Evolutionary conservation across 2,329 filamentous ascomycete genomes (phyloP), one percentile per base, ranked within the genome.

Genomic region (Monilinia polystroma): DNA sequence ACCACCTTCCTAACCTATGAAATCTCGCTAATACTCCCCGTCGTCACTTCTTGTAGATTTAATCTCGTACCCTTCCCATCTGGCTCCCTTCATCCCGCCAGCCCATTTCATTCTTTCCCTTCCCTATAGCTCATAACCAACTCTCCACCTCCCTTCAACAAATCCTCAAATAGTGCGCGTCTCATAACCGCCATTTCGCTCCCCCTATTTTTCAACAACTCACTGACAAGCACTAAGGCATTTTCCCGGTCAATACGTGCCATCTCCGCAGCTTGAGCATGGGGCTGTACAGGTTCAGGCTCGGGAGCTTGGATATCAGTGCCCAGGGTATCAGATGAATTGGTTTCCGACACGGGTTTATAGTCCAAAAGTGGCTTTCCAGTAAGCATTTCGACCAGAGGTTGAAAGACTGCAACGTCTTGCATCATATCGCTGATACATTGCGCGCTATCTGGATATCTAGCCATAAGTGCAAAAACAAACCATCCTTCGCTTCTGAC

Each of bases 401-500:
- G 78, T 38, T 77, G 75, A 60, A 81, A 79, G 0, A 81, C 78
- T n/a, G 78, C 79, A 0, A 78, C 73, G 0, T 80, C 76, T 12
- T 79, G 74, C 55, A 87, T 75, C 1, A 82, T 75, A 16, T 77
- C 76, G 11, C 79, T 71, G 23, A 85, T 80, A 14, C 83, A 76
- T 2, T 75, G 72, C 2, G 83, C 81, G 10, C 85, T 85, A 47
- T 84, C 81, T 1, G 73, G 66, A 1, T 82, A 81, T 38, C 85
- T 80, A 52, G 82, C 81, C 81, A 88, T 84, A 45, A 89, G 80
- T 2, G 87, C 87, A 63, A 87, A 80, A 7, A 87, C 81, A 69
- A 89, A 88, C 82, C 86, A 85, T 3, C 83, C 81, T 73, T 89
- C 87, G 51, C 85, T 86, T 23, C 84, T 80, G 2, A 89, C 78